These are phyloP conservation scores for Penicillium canescens DNA, from an alignment of 495 filamentous ascomycete species.

Conservation along the genomic window DNA sequence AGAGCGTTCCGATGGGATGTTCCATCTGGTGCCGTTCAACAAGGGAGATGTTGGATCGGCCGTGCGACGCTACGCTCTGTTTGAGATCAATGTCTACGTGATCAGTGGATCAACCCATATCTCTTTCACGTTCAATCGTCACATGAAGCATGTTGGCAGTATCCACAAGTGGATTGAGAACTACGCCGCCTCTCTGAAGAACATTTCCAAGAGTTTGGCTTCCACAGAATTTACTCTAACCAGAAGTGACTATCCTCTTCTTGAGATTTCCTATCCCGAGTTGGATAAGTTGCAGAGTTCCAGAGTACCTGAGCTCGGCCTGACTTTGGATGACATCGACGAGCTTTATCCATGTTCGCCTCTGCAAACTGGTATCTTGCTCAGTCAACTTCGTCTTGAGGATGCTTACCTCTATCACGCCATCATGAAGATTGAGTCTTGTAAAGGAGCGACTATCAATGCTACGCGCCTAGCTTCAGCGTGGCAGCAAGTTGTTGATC, in stretches of 20 bases:
- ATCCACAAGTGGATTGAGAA: not conserved
- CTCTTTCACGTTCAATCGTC: not conserved
- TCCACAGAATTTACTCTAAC: not conserved
- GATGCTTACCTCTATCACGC: not conserved
- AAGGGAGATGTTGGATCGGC: not conserved
- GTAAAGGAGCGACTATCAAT: not conserved
- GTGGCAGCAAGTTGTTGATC: slow-evolving; percentile 47
- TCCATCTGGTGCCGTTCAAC: not conserved
- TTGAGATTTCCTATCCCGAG: not conserved
- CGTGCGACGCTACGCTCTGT: not conserved
- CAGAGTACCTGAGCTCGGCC: too few species aligned
- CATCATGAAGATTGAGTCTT: not conserved
- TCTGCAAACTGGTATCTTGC: slow-evolving; percentile 49
- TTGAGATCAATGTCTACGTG: not conserved
- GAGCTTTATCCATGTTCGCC: slow-evolving; percentile 56
- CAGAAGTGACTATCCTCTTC: not conserved
- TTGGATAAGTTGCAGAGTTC: not conserved
- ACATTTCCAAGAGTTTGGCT: not conserved
- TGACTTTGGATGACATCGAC: slow-evolving; percentile 28
- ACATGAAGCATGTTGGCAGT: not conserved
- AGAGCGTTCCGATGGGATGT: not conserved
- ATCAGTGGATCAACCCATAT: not conserved
- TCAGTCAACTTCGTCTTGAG: slow-evolving; percentile 34
- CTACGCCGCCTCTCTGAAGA: not conserved
- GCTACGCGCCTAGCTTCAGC: slow-evolving; percentile 18